These are phyloP conservation scores for Pecoramyces ruminantium DNA, from an alignment of 192 early-diverging fungal genomes.

Conservation along the genomic window DNA sequence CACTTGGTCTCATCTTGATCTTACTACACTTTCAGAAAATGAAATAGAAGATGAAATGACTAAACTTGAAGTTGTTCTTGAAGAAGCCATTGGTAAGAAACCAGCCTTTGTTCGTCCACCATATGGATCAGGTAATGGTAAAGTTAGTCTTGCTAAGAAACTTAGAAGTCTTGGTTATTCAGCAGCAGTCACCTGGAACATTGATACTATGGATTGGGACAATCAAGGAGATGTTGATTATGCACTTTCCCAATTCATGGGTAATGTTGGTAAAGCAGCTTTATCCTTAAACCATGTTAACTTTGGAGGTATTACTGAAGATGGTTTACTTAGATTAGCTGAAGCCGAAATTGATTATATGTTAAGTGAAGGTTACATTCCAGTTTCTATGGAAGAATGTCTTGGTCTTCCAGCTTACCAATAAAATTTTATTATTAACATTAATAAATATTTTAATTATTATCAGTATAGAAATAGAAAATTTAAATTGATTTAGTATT, in stretches of 20 bases:
- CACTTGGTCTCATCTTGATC: neutral
- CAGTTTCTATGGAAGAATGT: neutral
- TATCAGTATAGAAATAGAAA: too few species aligned
- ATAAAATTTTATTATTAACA: too few species aligned
- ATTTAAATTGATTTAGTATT: too few species aligned
- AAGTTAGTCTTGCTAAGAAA: too few species aligned
- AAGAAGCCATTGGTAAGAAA: too few species aligned
- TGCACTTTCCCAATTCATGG: neutral
- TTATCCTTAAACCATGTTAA: neutral
- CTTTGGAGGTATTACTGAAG: neutral
- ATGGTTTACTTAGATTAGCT: neutral
- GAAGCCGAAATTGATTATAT: neutral
- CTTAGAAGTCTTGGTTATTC: too few species aligned
- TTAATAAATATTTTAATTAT: too few species aligned
- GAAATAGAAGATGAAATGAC: neutral
- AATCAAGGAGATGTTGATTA: neutral
- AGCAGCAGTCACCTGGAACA: too few species aligned
- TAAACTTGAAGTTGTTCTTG: neutral
- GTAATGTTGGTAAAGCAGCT: neutral
- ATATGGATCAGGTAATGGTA: too few species aligned
- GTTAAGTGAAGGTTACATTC: neutral
- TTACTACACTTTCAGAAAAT: neutral
- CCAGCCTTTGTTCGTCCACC: too few species aligned
- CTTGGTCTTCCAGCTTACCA: neutral
- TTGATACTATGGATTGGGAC: too few species aligned